Percentiles rank a stretch among this genome's conserved stretches.
Conservation (phyloP, 2,329 filamentous ascomycete genomes). For the Exophiala dermatitidis region DNA sequence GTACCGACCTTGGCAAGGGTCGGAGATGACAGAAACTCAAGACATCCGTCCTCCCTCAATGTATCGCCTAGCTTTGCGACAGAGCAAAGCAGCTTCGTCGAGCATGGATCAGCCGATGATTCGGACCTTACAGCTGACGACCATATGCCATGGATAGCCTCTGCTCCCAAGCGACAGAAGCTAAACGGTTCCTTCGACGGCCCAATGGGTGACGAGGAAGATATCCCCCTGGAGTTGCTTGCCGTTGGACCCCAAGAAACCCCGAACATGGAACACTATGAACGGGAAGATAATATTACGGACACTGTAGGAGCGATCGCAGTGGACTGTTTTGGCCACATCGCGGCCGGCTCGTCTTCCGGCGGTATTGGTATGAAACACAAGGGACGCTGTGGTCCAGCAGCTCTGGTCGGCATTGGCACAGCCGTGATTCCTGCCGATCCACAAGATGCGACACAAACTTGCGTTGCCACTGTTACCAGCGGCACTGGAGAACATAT, state of each 20-base stretch:
- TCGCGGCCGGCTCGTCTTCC: constrained; percentile 91
- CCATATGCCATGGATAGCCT: constrained; percentile 8
- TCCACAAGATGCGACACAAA: constrained; percentile 58
- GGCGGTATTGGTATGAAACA: constrained; percentile 99
- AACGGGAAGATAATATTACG: constrained; percentile 58
- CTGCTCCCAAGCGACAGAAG: constrained; percentile 18
- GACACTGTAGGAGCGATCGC: constrained; percentile 96
- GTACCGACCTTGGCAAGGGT: constrained; percentile 9
- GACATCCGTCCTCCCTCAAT: not conserved
- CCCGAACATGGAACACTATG: not conserved
- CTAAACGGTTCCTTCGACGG: constrained; percentile 20
- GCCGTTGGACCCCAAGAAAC: not conserved
- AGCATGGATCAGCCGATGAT: constrained; percentile 8
- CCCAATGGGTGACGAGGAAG: constrained; percentile 1
- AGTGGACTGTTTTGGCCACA: constrained; percentile 74
- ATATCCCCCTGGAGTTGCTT: not conserved
- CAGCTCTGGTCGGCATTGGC: constrained; percentile 84
- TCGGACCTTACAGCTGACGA: constrained; percentile 16
- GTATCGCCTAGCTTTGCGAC: not conserved
- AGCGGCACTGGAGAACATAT: constrained; percentile 98
- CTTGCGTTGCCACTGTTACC: constrained; percentile 74
- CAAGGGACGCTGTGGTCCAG: constrained; percentile 80
- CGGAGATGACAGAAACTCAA: not conserved
- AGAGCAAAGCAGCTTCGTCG: not conserved
- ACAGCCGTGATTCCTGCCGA: constrained; percentile 79